Base-by-base conservation (phyloP, 2,329 filamentous ascomycete species). In the Beauveria varroae region DNA sequence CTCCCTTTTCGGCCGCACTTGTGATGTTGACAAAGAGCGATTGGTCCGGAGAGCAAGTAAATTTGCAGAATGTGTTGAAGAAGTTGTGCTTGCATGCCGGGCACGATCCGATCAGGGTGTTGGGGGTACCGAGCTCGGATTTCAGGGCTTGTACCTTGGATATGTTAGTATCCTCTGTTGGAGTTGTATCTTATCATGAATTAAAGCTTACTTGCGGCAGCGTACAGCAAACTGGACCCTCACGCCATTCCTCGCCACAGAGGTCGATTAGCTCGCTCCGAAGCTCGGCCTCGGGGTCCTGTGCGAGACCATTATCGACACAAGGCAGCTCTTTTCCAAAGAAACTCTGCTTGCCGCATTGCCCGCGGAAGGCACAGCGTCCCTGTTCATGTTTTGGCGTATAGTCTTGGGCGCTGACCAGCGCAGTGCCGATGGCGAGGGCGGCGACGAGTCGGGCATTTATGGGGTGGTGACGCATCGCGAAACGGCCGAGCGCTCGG, bases 41-140 rank as follows among this genome's bases (percentile, higher is more conserved):
- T 73, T 99, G 95, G 70, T 99, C 89, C 6, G 96, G 93, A 5
- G 95, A 99, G 78, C 96, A 99, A 2, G 93, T 98, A 71, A 99
- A 98, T 5, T 92, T 96, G 78, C 95, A 99, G 75, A 99, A 99
- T 50, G 96, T 81, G 77, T 99, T 96, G 80, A 91, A 98, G 79
- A 99, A 99, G 79, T 99, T 99, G 69, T 93, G 89, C 75, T 95
- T 96, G 83, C 95, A 99, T 37, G 96, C 95, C 1, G 95, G 95
- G 73, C 95, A 99, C 10, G 92, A 91, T 28, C 92, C 87, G 72
- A 99, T 92, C 70, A 99, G 89, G 63, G 88, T 86, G 68, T 93
- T 91, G 2, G 92, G 93, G 24, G 91, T 91, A 67, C 90, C 88
- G 62, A 99, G 82, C 70, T 96, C 96, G 64, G 85, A 88, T 68